Percentiles rank a stretch among this genome's conserved stretches.
Evolutionary conservation across 2,329 filamentous ascomycete species (phyloP).

Genomic region (Stachybotrys elegans): DNA sequence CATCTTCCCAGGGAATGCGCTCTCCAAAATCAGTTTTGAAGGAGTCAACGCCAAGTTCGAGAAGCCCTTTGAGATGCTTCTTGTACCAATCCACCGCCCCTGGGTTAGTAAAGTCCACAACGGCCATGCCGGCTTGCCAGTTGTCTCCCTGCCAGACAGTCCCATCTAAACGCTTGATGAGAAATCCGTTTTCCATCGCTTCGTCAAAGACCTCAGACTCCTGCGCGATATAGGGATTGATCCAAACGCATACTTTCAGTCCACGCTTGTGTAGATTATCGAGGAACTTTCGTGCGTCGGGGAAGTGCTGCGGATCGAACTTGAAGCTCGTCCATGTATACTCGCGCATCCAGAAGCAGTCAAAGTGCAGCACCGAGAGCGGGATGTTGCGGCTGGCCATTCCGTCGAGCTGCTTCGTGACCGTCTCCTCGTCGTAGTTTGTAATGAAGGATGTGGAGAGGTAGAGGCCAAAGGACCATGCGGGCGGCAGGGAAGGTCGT

Average conservation of each 20-base stretch:
- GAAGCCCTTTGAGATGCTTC: not conserved
- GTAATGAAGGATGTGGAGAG: not conserved
- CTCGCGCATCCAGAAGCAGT: not conserved
- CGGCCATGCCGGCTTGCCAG: not conserved
- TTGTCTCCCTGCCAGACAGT: not conserved
- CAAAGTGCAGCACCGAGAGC: not conserved
- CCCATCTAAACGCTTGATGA: not conserved
- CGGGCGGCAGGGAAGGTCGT: not conserved
- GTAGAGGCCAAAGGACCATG: not conserved
- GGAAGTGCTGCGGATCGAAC: not conserved
- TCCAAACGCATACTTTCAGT: not conserved
- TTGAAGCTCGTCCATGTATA: not conserved
- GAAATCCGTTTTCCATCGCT: not conserved
- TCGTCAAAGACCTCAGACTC: not conserved
- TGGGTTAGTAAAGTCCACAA: not conserved
- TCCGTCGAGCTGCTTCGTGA: not conserved
- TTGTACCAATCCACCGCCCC: not conserved
- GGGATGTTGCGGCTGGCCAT: not conserved
- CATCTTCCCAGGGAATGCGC: not conserved
- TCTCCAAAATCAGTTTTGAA: not conserved
- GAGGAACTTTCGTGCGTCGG: not conserved
- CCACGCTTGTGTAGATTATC: not conserved
- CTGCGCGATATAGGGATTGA: not conserved
- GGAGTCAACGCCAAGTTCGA: not conserved
- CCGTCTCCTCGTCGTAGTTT: not conserved